Evolutionary conservation across 306 rosid species (phyloP).

Genomic region (Castanospermum australe): DNA sequence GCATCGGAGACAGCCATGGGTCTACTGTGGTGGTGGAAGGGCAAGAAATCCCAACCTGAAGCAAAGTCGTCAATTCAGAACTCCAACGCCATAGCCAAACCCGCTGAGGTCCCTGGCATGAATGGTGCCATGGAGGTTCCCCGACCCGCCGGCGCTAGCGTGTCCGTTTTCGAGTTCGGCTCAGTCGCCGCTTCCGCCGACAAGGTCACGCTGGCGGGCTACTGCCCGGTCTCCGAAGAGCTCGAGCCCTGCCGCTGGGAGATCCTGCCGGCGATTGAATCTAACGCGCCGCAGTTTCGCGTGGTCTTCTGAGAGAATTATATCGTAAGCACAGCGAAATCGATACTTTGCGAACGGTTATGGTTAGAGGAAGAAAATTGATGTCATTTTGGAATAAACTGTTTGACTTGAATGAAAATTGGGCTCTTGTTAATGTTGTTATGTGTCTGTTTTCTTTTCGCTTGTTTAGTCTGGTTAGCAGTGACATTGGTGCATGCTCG

Average conservation of each 20-base stretch:
- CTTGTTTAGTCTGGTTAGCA: background rate
- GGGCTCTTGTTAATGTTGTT: background rate
- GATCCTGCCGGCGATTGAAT: slow-evolving; percentile 67
- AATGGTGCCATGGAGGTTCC: slow-evolving; percentile 85
- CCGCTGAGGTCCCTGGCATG: slow-evolving; percentile 60
- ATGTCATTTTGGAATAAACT: background rate
- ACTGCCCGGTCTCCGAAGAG: slow-evolving; percentile 92
- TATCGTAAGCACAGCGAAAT: background rate
- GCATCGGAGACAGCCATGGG: slow-evolving; percentile 51
- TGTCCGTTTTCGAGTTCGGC: slow-evolving; percentile 84
- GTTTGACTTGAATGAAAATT: background rate
- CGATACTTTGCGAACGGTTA: background rate
- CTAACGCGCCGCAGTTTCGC: slow-evolving; percentile 92
- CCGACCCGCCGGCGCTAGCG: slow-evolving; percentile 48
- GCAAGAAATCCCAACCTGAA: slow-evolving; percentile 35
- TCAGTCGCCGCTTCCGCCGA: slow-evolving; percentile 71
- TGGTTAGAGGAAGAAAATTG: background rate
- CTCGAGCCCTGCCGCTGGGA: slow-evolving; percentile 99
- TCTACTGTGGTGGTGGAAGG: slow-evolving; percentile 77
- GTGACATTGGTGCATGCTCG: background rate
- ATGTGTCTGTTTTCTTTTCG: background rate
- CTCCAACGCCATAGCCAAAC: background rate
- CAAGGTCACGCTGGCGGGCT: slow-evolving; percentile 85
- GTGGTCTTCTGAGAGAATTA: slow-evolving; percentile 55
- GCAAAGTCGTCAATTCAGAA: slow-evolving; percentile 21